Evolutionary conservation across 129 eudicot species (phyloP), one percentile per base, ranked within the genome.

Genomic region (Apium graveolens): DNA sequence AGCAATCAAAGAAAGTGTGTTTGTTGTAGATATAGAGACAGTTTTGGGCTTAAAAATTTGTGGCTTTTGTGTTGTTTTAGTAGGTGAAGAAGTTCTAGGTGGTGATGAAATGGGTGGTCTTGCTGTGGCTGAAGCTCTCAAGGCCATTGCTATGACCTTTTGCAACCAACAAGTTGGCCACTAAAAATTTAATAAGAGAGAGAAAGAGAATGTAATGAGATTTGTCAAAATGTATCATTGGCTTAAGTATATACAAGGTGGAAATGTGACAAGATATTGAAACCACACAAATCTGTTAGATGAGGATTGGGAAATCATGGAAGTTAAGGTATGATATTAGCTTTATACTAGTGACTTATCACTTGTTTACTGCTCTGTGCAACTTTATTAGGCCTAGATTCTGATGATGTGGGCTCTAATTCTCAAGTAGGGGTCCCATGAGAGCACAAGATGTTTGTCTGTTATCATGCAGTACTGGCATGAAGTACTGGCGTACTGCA

Each of bases 121-220:
- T 51, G 90, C 86, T 84, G 98, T 81, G 89, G 97, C 80, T 70
- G 98, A 81, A 85, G 97, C 90, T 86, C 94, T 66, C 63, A 95
- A 86, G 76, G 98, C 92, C 97, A 94, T 94, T 34, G 74, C 44
- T 41, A 68, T 63, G 76, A 74, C 79, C 81, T 81, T 70, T 41
- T 78, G 71, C 84, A 89, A 81, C 83, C 73, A 51, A 70, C 63
- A 69, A 85, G 73, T 49, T 73, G 35, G 76, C 27, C 76, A 73
- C 49, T 42, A 26, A n/a, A 39, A n/a, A 39, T 44, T 31, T 13
- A 27, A 66, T 66, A 16, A 44, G 76, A 41, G 76, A 38, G 63
- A 43, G 60, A 66, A 78, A 73, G 74, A 0, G 86, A 48, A 17
- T 1, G 84, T 32, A 9, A 68, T 29, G 12, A 60, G 68, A 26